phyloP scores from a whole-genome alignment of 2,329 filamentous ascomycete species.

The Trematosphaeria pertusa region DNA sequence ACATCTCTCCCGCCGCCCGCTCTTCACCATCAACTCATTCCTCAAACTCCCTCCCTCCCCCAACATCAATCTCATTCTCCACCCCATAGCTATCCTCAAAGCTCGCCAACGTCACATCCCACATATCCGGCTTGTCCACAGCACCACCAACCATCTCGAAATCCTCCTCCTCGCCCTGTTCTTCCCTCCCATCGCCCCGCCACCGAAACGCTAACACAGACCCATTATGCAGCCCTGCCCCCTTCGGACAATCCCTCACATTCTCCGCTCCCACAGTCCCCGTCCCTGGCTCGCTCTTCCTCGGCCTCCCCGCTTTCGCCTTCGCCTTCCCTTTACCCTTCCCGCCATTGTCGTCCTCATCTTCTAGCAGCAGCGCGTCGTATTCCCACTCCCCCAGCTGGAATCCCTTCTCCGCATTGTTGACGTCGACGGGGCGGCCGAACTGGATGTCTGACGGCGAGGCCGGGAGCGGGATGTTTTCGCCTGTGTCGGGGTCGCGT shows the following conservation, averaged over 20 bases:
- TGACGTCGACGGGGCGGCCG: constrained; percentile 49
- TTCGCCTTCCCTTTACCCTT: constrained; percentile 49
- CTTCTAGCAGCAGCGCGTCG: constrained; percentile 12
- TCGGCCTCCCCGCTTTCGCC: constrained; percentile 39
- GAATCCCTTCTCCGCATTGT: constrained; percentile 52
- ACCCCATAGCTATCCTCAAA: constrained; percentile 48
- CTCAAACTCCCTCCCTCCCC: constrained; percentile 37
- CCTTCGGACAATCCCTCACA: constrained; percentile 43
- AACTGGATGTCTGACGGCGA: constrained; percentile 50
- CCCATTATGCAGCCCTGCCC: constrained; percentile 43
- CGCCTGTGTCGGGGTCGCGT: constrained; percentile 35
- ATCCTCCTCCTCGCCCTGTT: constrained; percentile 20
- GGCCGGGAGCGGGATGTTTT: constrained; percentile 47
- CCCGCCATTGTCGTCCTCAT: constrained; percentile 37
- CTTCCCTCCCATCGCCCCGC: constrained; percentile 34
- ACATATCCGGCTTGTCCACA: constrained; percentile 24
- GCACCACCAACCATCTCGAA: constrained; percentile 21
- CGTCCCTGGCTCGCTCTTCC: constrained; percentile 11
- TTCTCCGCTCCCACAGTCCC: constrained; percentile 5
- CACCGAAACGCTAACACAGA: constrained; percentile 47
- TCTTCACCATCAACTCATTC: constrained; percentile 25
- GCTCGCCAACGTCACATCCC: constrained; percentile 45
- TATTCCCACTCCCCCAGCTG: constrained; percentile 44
- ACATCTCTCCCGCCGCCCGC: not conserved
- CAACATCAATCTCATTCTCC: constrained; percentile 40